A percentile compares a stretch with the other conserved stretches of the same genome.
Evolutionary conservation across 176 grass and related monocot species (phyloP).

Genomic region (Elymus sibiricus): DNA sequence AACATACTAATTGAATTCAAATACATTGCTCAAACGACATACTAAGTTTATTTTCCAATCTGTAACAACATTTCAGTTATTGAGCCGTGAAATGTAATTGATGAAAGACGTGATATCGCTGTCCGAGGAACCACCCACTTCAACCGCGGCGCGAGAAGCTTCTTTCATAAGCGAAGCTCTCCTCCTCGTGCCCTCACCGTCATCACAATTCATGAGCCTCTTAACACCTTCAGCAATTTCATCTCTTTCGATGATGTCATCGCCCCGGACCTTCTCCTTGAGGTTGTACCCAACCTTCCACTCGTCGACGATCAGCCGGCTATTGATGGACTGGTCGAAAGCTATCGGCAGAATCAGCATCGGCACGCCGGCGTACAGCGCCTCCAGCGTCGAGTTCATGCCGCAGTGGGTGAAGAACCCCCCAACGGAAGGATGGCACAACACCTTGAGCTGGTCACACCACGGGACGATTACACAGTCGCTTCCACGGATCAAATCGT

Average conservation of each 20-base stretch:
- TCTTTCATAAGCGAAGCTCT: slow-evolving; percentile 15
- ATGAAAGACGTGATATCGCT: slow-evolving; percentile 26
- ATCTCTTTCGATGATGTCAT: slow-evolving; percentile 19
- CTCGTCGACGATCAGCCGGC: not conserved
- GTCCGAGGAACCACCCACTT: slow-evolving; percentile 26
- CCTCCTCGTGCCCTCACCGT: slow-evolving; percentile 20
- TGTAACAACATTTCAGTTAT: not conserved
- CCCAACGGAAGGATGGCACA: slow-evolving; percentile 31
- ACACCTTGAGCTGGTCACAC: slow-evolving; percentile 39
- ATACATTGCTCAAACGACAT: not conserved
- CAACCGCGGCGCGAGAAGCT: not conserved
- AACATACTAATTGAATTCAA: not conserved
- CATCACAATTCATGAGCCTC: slow-evolving; percentile 36
- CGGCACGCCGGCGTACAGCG: slow-evolving; percentile 32
- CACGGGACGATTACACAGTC: slow-evolving; percentile 37
- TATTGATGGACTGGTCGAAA: not conserved
- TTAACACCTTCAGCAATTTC: slow-evolving; percentile 17
- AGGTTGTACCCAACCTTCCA: slow-evolving; percentile 28
- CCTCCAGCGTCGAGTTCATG: slow-evolving; percentile 48
- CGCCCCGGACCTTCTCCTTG: slow-evolving; percentile 13
- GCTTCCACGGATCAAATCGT: not conserved
- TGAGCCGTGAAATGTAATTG: slow-evolving; percentile 4
- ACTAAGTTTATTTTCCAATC: not conserved
- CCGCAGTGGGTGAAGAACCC: slow-evolving; percentile 58
- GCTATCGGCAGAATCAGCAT: slow-evolving; percentile 21